Evolutionary conservation across 768 basidiomycete genomes (phyloP).

Genomic region (Solioccasus polychromus): DNA sequence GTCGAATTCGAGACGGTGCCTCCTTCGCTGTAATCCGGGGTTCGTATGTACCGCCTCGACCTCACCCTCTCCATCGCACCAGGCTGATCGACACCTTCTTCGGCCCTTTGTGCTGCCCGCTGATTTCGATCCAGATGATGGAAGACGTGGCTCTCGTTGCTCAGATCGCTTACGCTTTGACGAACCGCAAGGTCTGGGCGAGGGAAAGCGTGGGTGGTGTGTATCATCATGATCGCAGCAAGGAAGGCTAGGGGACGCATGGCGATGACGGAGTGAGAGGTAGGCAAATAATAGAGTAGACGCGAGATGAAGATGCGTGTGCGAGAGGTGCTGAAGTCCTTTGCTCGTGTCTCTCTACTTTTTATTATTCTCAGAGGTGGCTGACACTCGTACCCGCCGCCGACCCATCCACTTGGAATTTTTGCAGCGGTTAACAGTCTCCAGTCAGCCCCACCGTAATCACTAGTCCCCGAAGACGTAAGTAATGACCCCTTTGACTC

Average conservation of each 20-base stretch:
- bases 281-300: constrained; percentile 3
- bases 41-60: constrained; percentile 19
- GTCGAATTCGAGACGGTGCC: neutral
- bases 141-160: constrained; percentile 22
- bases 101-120: constrained; percentile 14
- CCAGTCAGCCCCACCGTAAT: too few species aligned
- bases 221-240: constrained; percentile 24
- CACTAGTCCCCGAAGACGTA: too few species aligned
- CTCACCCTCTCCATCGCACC: neutral
- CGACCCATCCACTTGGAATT: too few species aligned
- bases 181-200: constrained; percentile 21
- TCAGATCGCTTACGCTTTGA: constrained; percentile 14
- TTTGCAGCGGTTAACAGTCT: too few species aligned
- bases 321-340: too few species aligned
- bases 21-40: constrained; percentile 28
- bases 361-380: too few species aligned
- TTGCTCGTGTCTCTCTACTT: too few species aligned
- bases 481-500: too few species aligned
- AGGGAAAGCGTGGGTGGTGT: constrained; percentile 21
- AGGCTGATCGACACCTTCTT: neutral
- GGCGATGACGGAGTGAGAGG: constrained; percentile 17
- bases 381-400: too few species aligned
- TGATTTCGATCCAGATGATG: constrained; percentile 32
- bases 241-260: constrained; percentile 26
- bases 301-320: neutral